A percentile compares a stretch with the other conserved stretches of the same genome.
These are phyloP conservation scores for Rhizoclosmatium sp. DNA, from an alignment of 192 early-diverging fungal genomes.

Conservation along the genomic window DNA sequence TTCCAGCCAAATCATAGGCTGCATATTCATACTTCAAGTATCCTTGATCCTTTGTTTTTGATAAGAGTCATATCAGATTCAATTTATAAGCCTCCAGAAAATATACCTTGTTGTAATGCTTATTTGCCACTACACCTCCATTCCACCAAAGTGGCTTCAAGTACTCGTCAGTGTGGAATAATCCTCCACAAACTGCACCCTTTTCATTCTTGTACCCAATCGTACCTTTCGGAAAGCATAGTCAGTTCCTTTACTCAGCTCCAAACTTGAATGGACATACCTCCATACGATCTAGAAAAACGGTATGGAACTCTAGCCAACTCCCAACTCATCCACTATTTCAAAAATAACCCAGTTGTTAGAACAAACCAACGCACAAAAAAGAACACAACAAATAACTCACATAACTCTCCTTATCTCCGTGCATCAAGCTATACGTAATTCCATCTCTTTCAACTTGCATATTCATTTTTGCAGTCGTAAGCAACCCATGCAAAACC, in stretches of 20 bases:
- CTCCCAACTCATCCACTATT: slow-evolving; percentile 63
- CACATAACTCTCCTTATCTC: slow-evolving; percentile 66
- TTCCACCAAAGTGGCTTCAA: slow-evolving; percentile 45
- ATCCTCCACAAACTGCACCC: slow-evolving; percentile 37
- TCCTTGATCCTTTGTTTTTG: background rate
- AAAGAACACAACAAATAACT: background rate
- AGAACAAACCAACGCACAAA: too few relatives aligned
- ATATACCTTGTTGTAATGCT: slow-evolving; percentile 31
- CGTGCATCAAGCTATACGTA: slow-evolving; percentile 41
- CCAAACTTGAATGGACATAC: background rate
- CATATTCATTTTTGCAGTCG: slow-evolving; percentile 64
- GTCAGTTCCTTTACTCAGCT: too few relatives aligned
- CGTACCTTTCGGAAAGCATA: slow-evolving; percentile 2
- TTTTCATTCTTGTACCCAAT: slow-evolving; percentile 57
- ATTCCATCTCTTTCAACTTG: slow-evolving; percentile 30
- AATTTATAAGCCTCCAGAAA: too few relatives aligned
- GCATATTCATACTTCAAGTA: slow-evolving; percentile 24
- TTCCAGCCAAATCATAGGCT: slow-evolving; percentile 18
- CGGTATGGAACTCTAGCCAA: slow-evolving; percentile 65
- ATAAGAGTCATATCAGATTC: too few relatives aligned
- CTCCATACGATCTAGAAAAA: slow-evolving; percentile 63
- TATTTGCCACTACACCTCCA: slow-evolving; percentile 52
- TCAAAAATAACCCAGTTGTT: too few relatives aligned
- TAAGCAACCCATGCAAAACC: slow-evolving; percentile 60
- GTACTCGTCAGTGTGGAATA: slow-evolving; percentile 43